These are phyloP conservation scores for Phlebiopsis gigantea DNA, from an alignment of 768 basidiomycete species.

Conservation along the genomic window DNA sequence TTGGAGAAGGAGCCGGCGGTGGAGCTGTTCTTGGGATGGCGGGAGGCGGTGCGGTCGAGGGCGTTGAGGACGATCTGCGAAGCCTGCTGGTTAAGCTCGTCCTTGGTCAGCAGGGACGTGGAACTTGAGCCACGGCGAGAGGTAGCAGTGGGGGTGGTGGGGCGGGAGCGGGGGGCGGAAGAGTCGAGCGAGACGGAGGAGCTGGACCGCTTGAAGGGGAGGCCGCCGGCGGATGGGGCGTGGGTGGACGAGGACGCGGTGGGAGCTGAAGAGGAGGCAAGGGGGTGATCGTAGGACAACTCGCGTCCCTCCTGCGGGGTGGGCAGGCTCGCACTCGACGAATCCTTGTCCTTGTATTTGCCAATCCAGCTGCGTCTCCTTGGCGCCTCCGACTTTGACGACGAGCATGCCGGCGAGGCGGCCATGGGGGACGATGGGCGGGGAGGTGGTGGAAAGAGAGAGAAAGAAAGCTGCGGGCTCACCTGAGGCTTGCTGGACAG, in stretches of 20 bases:
- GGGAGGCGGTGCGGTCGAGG: slow-evolving; percentile 39
- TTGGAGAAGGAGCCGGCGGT: slow-evolving; percentile 51
- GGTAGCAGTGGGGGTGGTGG: slow-evolving; percentile 23
- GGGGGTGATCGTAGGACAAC: slow-evolving; percentile 23
- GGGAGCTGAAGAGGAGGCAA: too few species aligned
- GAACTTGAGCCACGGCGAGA: slow-evolving; percentile 25
- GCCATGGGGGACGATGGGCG: slow-evolving; percentile 15
- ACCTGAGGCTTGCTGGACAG: slow-evolving; percentile 23
- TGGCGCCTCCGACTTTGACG: slow-evolving; percentile 17
- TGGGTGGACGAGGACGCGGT: slow-evolving; percentile 18
- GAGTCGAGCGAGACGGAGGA: slow-evolving; percentile 23
- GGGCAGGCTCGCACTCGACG: slow-evolving; percentile 15
- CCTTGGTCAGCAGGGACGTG: slow-evolving; percentile 27
- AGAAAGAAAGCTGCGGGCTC: slow-evolving; percentile 16
- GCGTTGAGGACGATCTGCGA: slow-evolving; percentile 42
- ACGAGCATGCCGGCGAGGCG: slow-evolving; percentile 15
- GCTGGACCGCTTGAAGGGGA: slow-evolving; percentile 22
- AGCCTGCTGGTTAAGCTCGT: slow-evolving; percentile 44
- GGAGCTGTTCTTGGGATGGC: slow-evolving; percentile 17
- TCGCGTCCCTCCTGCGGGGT: slow-evolving; percentile 29
- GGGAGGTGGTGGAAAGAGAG: not conserved
- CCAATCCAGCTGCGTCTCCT: slow-evolving; percentile 26
- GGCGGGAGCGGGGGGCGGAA: slow-evolving; percentile 22
- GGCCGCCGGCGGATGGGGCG: slow-evolving; percentile 10
- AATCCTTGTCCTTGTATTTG: slow-evolving; percentile 22